phyloP scores from a whole-genome alignment of 169 alveolate species.

The Sarcocystis neurona region DNA sequence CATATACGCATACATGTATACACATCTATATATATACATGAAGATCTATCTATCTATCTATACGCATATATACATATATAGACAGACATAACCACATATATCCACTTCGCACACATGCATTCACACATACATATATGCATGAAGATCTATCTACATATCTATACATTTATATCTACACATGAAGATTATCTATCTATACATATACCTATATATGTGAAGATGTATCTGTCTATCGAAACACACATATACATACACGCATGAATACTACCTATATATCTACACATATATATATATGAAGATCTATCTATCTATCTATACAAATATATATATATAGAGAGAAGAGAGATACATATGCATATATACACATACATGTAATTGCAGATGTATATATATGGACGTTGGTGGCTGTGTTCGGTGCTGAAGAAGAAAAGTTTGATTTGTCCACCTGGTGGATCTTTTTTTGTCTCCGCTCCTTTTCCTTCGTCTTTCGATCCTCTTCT shows the following conservation, averaged over 20 bases:
- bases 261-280: too few relatives aligned
- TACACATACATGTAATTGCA: not conserved
- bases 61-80: not conserved
- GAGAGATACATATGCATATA: not conserved
- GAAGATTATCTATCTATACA: not conserved
- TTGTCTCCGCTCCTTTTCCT: not conserved
- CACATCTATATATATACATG: not conserved
- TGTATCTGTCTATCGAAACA: not conserved
- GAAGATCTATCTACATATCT: not conserved
- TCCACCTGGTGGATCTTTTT: not conserved
- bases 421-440: not conserved
- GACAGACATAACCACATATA: not conserved
- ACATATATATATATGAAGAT: not conserved
- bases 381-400: not conserved
- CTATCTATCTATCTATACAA: not conserved
- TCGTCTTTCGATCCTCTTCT: not conserved
- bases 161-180: too few relatives aligned
- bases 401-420: not conserved
- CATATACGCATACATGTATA: not conserved
- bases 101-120: not conserved
- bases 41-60: too few relatives aligned
- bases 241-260: not conserved
- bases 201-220: not conserved
- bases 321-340: not conserved
- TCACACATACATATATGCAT: not conserved